These are phyloP conservation scores for Zostera marina DNA, from an alignment of 116 monocot species.

Conservation along the genomic window DNA sequence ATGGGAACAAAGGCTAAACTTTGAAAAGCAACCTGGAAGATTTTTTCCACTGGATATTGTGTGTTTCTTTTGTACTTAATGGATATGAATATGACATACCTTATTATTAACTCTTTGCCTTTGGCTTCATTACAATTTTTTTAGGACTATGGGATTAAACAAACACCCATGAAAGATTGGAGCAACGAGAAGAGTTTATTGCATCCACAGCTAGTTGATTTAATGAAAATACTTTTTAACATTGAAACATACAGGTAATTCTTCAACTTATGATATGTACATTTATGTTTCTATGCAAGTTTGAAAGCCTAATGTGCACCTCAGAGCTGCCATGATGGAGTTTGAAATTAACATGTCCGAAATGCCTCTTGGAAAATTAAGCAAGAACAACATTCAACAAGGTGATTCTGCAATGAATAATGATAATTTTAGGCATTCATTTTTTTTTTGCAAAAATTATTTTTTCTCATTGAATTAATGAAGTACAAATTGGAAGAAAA, in stretches of 20 bases:
- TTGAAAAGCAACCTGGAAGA: constrained; percentile 73
- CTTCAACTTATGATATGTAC: not conserved
- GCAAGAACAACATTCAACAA: constrained; percentile 87
- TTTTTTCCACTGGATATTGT: constrained; percentile 96
- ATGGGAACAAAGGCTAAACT: constrained; percentile 66
- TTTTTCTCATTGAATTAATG: too few relatives aligned
- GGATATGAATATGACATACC: not conserved
- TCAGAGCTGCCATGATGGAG: constrained; percentile 94
- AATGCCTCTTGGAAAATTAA: constrained; percentile 97
- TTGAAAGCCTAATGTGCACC: constrained; percentile 2
- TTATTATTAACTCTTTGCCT: not conserved
- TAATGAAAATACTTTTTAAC: constrained; percentile 96
- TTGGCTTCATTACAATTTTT: constrained; percentile 3
- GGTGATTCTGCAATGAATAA: constrained; percentile 18
- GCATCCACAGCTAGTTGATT: constrained; percentile 37
- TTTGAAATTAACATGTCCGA: constrained; percentile 93
- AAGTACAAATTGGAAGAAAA: too few relatives aligned
- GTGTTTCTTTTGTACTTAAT: constrained; percentile 7
- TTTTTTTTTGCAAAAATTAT: too few relatives aligned
- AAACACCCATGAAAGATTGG: constrained; percentile 33
- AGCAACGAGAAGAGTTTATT: constrained; percentile 33
- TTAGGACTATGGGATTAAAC: constrained; percentile 87
- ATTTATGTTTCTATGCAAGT: not conserved
- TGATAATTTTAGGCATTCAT: not conserved
- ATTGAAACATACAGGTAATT: constrained; percentile 88